phyloP scores from a whole-genome alignment of 2,329 filamentous ascomycete species.

The Verticillium zaregamsianum region DNA sequence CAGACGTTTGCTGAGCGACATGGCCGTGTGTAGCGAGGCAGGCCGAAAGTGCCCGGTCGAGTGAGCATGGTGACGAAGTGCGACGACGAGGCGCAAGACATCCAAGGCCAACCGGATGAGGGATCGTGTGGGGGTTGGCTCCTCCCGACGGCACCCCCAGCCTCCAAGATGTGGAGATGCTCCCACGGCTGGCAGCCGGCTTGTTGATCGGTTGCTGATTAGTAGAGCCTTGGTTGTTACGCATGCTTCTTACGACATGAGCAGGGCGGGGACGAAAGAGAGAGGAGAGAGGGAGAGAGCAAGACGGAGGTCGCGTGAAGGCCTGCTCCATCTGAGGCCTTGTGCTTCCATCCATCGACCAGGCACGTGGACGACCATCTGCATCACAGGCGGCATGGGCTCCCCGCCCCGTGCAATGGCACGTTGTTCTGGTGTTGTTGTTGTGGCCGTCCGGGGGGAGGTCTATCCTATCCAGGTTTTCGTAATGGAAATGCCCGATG shows the following conservation, averaged over 20 bases:
- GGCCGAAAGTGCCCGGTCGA: neutral
- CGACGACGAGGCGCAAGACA: neutral
- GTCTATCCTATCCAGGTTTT: neutral
- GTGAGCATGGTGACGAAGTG: neutral
- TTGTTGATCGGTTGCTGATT: neutral
- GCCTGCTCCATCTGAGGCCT: neutral
- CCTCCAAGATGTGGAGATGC: neutral
- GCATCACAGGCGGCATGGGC: neutral
- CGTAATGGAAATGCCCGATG: neutral
- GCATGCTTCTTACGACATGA: neutral
- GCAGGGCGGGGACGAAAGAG: neutral
- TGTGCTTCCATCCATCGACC: neutral
- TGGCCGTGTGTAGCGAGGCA: neutral
- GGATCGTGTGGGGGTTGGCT: neutral
- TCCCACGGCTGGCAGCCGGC: neutral
- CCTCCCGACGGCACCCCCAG: neutral
- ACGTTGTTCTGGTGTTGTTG: neutral
- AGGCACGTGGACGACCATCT: neutral
- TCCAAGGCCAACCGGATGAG: neutral
- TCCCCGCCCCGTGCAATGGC: neutral
- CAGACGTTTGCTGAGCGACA: neutral
- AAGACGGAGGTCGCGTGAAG: neutral
- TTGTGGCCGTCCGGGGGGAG: neutral
- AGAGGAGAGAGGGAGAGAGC: neutral
- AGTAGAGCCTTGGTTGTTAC: neutral